These are phyloP conservation scores for Plasmodium chabaudi DNA, from an alignment of 169 alveolate genomes.

Conservation along the genomic window DNA sequence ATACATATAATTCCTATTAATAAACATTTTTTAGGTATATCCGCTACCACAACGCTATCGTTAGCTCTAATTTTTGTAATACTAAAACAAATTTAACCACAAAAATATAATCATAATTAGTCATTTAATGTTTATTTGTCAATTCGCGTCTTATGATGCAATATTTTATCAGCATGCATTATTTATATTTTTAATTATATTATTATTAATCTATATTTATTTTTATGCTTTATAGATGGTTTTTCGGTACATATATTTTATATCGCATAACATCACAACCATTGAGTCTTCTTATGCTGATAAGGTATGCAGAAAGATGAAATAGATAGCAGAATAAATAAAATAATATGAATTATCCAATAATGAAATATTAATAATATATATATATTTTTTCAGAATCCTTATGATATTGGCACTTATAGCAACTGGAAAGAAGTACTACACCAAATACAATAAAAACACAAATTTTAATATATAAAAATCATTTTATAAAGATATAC, in stretches of 20 bases:
- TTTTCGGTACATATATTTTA: conserved; percentile 53
- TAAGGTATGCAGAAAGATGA: conserved; percentile 15
- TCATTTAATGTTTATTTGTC: no score
- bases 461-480: background rate
- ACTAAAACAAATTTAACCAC: conserved; percentile 1
- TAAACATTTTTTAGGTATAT: conserved; percentile 19
- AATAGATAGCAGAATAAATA: background rate
- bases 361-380: background rate
- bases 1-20: no score
- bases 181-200: background rate
- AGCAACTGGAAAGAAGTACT: conserved; percentile 60
- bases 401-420: conserved; percentile 57
- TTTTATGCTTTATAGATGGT: conserved; percentile 23
- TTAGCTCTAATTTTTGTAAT: conserved; percentile 57
- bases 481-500: no score
- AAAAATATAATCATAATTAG: no score
- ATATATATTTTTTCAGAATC: conserved; percentile 36
- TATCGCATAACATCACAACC: conserved; percentile 37
- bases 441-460: background rate
- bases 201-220: background rate
- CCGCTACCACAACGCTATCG: conserved; percentile 30
- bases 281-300: conserved; percentile 62
- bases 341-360: background rate
- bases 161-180: background rate
- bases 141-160: no score